Evolutionary conservation across 2,329 filamentous ascomycete genomes (phyloP).

Genomic region (Fusarium zealandicum): DNA sequence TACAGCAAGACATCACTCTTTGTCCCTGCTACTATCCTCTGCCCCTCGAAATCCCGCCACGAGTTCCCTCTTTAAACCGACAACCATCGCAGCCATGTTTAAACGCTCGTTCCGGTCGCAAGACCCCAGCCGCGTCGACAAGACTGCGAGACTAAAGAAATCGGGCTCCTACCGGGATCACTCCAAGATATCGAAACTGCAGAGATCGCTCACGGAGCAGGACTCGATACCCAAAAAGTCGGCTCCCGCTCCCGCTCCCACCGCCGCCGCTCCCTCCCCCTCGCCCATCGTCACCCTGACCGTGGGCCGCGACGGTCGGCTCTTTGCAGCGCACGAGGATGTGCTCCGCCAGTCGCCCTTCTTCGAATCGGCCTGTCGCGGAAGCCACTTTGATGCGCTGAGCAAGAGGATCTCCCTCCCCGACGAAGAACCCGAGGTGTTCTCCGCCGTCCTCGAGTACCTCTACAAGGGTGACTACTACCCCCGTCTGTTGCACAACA

Average conservation of each 20-base stretch:
- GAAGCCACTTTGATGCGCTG: constrained; percentile 76
- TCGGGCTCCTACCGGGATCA: constrained; percentile 68
- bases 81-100: constrained; percentile 72
- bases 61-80: constrained; percentile 40
- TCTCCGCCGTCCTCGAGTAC: constrained; percentile 94
- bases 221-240: constrained; percentile 45
- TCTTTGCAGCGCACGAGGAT: constrained; percentile 96
- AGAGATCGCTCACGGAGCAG: constrained; percentile 76
- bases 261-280: constrained; percentile 45
- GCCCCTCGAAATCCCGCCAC: constrained; percentile 34
- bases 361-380: constrained; percentile 76
- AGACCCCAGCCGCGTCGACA: constrained; percentile 78
- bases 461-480: constrained; percentile 98
- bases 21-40: constrained; percentile 17
- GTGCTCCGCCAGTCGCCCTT: constrained; percentile 86
- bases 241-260: constrained; percentile 11
- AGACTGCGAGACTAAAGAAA: constrained; percentile 82
- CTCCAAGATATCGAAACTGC: constrained; percentile 83
- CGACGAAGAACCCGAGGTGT: constrained; percentile 86
- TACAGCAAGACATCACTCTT: constrained; percentile 12
- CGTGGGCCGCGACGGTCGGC: constrained; percentile 82
- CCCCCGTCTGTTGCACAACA: constrained; percentile 86
- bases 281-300: constrained; percentile 86
- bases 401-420: constrained; percentile 78
- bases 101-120: constrained; percentile 87